phyloP scores from a whole-genome alignment of 1,284 basidiomycete genomes.

The Cronartium quercuum region DNA sequence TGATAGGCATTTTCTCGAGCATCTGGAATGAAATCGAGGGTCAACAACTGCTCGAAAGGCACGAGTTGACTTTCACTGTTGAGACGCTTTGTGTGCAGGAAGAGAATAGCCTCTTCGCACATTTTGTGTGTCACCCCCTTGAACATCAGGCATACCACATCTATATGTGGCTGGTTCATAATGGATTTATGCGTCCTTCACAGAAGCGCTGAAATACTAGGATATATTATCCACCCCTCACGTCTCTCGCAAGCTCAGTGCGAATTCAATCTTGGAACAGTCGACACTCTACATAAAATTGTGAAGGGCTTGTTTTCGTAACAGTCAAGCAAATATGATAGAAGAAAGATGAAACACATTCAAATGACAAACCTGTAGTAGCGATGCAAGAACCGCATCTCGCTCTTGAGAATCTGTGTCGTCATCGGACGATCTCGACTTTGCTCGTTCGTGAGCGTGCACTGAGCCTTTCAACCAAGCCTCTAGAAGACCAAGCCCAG shows the following conservation, averaged over 20 bases:
- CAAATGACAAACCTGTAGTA: constrained; percentile 25
- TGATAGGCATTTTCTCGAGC: constrained; percentile 30
- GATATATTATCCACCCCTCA: too few species aligned
- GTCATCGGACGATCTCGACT: constrained; percentile 6
- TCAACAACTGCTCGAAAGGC: background rate
- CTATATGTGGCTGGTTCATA: too few species aligned
- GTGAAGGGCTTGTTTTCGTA: background rate
- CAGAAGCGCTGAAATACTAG: too few species aligned
- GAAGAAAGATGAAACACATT: background rate
- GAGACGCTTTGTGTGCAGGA: background rate
- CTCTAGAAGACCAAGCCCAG: constrained; percentile 22
- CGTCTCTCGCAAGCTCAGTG: too few species aligned
- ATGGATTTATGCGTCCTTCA: too few species aligned
- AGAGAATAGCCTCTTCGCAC: too few species aligned
- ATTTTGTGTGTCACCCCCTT: background rate
- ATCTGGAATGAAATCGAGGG: constrained; percentile 2
- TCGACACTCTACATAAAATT: too few species aligned
- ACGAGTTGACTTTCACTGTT: background rate
- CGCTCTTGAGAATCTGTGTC: background rate
- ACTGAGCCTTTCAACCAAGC: constrained; percentile 33
- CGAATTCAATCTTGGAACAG: too few species aligned
- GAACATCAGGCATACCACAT: background rate
- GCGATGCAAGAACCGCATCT: constrained; percentile 15
- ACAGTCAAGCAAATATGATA: background rate
- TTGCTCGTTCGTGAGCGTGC: constrained; percentile 29